Evolutionary conservation across 768 basidiomycete species (phyloP).

Genomic region (Rhodotorula paludigena): DNA sequence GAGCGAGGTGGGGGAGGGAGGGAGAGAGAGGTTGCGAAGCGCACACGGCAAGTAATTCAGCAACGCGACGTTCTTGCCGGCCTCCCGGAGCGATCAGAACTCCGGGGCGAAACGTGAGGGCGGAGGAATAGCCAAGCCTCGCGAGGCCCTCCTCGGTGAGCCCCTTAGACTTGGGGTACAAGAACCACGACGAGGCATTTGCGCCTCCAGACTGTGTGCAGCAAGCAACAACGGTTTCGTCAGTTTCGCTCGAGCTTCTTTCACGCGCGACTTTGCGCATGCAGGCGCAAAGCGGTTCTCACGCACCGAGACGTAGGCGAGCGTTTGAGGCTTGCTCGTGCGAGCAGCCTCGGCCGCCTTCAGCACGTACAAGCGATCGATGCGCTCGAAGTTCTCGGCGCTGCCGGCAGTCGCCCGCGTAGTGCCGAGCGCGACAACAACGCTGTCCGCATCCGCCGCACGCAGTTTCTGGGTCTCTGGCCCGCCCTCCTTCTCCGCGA

Average conservation of each 20-base stretch:
- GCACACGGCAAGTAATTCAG: constrained; percentile 53
- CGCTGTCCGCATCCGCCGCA: constrained; percentile 62
- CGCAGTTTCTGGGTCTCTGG: constrained; percentile 53
- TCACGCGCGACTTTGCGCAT: too few relatives aligned
- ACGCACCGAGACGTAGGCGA: constrained; percentile 67
- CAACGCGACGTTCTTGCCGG: constrained; percentile 49
- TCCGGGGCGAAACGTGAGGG: constrained; percentile 64
- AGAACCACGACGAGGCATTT: constrained; percentile 2
- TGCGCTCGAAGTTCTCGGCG: constrained; percentile 64
- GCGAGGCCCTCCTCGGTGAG: constrained; percentile 67
- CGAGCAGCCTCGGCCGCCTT: constrained; percentile 62
- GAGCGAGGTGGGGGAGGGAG: background rate
- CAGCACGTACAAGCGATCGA: constrained; percentile 63
- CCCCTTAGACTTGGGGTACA: constrained; percentile 42
- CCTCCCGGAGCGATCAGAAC: constrained; percentile 53
- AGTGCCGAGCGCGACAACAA: constrained; percentile 70
- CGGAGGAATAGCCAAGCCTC: constrained; percentile 63
- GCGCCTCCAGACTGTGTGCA: constrained; percentile 1
- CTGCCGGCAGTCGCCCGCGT: constrained; percentile 60
- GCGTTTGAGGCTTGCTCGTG: constrained; percentile 55
- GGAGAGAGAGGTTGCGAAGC: background rate
- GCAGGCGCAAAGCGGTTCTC: too few relatives aligned
- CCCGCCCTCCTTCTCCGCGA: constrained; percentile 55
- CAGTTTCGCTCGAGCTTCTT: too few relatives aligned
- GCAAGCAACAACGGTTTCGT: too few relatives aligned